Base-by-base conservation (phyloP, 768 basidiomycete genomes). In the Naganishia kalamii region DNA sequence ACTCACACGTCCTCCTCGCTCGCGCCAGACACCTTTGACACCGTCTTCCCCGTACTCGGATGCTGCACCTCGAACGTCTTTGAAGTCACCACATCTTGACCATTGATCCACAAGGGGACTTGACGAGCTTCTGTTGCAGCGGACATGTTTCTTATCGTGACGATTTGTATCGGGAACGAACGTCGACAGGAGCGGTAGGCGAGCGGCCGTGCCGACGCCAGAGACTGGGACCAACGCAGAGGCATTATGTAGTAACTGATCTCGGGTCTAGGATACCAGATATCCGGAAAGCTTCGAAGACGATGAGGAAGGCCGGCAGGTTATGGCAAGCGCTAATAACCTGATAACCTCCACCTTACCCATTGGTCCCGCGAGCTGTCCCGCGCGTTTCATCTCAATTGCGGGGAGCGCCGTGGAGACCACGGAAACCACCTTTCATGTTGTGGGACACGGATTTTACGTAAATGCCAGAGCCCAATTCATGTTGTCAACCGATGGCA, bases 41-140 rank as follows among this genome's bases (percentile, higher is more conserved):
- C 50, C 2, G 33, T 19, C 43, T 54, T 41, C 21, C 51, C 50
- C 13, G 63, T 37, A 17, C 51, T 52, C 23, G 63, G 63, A 23
- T 64, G 63, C 50, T 54, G 37, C 4, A 64, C 19, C 12, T 64
- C 63, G 17, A 54, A 64, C 2, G 40, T 17, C 19, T 64, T 41
- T n/a, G 50, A 40, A 7, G 63, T 44, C 13, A 41, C 52, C 19
- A 54, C 44, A n/a, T 64, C 63, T 54, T 37, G 19, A 33, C 63
- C 63, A 32, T 64, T 57, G 43, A 64, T 64, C 50, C 50, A 57
- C 50, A 64, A 35, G n/a, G 63, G 63, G 25, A 64, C 51, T 35
- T 57, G 54, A 25, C 35, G 54, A 57, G 13, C 37, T 57, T 40
- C 54, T 23, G 54, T 40, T 41, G 35, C 54, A 4, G n/a, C 35